Evolutionary conservation across 169 alveolate species (phyloP).

Genomic region (Cryptosporidium meleagridis): DNA sequence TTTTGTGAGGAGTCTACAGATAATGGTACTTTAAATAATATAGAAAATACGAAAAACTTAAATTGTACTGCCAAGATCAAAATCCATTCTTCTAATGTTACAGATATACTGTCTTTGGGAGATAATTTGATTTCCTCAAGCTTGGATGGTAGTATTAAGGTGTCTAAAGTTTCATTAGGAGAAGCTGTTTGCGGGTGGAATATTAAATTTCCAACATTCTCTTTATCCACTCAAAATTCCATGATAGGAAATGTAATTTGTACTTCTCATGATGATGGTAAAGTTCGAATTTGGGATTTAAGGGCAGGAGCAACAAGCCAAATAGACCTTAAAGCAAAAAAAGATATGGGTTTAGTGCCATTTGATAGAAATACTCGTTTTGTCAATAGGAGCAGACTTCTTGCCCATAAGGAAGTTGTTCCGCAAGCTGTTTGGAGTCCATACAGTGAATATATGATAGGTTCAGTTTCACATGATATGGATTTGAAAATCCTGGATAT

Average conservation of each 20-base stretch:
- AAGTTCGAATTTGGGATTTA: slow-evolving; percentile 69
- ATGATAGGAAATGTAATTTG: slow-evolving; percentile 35
- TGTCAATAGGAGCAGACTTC: slow-evolving; percentile 44
- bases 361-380: slow-evolving; percentile 59
- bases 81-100: slow-evolving; percentile 21
- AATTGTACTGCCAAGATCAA: neutral
- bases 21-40: neutral
- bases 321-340: neutral
- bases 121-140: slow-evolving; percentile 59
- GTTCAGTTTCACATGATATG: slow-evolving; percentile 64
- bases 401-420: slow-evolving; percentile 49
- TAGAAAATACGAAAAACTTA: too few relatives aligned
- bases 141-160: slow-evolving; percentile 57
- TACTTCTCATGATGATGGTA: slow-evolving; percentile 72
- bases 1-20: neutral
- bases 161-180: slow-evolving; percentile 17
- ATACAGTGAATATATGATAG: slow-evolving; percentile 47
- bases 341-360: neutral
- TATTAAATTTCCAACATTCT: slow-evolving; percentile 19
- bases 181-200: slow-evolving; percentile 62
- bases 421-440: slow-evolving; percentile 63
- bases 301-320: slow-evolving; percentile 62
- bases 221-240: slow-evolving; percentile 27
- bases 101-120: slow-evolving; percentile 49
- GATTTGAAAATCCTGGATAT: slow-evolving; percentile 53